A percentile compares a stretch with the other conserved stretches of the same genome.
phyloP scores from a whole-genome alignment of 345 rosid species.

The Acer campestre region DNA sequence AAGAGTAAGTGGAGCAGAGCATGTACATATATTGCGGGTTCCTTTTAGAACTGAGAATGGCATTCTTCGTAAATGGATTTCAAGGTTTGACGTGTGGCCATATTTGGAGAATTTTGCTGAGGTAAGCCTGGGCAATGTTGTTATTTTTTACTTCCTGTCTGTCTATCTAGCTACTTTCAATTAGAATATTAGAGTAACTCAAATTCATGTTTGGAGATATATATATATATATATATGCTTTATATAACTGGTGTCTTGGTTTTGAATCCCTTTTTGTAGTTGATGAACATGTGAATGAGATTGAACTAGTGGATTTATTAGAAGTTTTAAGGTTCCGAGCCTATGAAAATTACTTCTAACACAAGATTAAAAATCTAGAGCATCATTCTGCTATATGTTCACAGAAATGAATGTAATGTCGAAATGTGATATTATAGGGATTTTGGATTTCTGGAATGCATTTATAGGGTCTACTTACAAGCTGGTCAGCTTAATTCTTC shows the following conservation, averaged over 20 bases:
- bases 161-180: background rate
- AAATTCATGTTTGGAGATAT: constrained; percentile 10
- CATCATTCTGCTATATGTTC: background rate
- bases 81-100: constrained; percentile 61
- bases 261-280: background rate
- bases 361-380: too few species aligned
- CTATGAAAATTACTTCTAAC: background rate
- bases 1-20: constrained; percentile 51
- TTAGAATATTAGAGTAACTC: background rate
- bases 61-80: constrained; percentile 55
- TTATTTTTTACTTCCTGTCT: background rate
- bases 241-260: background rate
- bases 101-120: constrained; percentile 57
- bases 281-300: background rate
- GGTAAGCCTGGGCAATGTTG: constrained; percentile 29
- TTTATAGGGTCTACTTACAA: background rate
- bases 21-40: constrained; percentile 46
- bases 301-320: background rate
- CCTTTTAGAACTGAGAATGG: constrained; percentile 58
- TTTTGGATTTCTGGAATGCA: constrained; percentile 2
- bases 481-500: background rate
- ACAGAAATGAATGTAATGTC: too few species aligned
- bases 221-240: background rate
- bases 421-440: too few species aligned
- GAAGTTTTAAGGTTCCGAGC: background rate